Conservation (phyloP, 768 basidiomycete genomes). For the Tephrocybe sp. region DNA sequence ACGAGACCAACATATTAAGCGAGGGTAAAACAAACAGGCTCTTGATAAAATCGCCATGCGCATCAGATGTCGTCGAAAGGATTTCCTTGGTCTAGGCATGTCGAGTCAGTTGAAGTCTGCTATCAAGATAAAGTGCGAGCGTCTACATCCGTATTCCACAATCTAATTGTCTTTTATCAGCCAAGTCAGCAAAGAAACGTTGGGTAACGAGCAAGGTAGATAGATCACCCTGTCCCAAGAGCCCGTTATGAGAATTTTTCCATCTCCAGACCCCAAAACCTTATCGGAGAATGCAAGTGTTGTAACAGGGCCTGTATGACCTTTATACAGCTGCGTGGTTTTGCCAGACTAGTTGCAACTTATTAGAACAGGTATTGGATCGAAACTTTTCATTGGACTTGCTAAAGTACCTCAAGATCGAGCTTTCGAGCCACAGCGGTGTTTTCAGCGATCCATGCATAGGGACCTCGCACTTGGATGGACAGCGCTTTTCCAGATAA, state of each 20-base stretch:
- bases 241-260: constrained; percentile 73
- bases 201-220: not conserved
- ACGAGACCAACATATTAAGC: constrained; percentile 72
- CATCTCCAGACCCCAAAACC: constrained; percentile 35
- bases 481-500: constrained; percentile 75
- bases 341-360: constrained; percentile 68
- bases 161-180: constrained; percentile 71
- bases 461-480: constrained; percentile 59
- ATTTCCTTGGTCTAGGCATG: constrained; percentile 61
- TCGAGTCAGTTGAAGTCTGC: not conserved
- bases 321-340: constrained; percentile 72
- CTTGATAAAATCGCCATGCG: constrained; percentile 93
- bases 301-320: constrained; percentile 90
- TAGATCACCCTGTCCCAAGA: constrained; percentile 85
- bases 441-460: constrained; percentile 90
- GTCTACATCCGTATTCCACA: constrained; percentile 79
- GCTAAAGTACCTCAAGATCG: constrained; percentile 64
- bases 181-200: constrained; percentile 10
- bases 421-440: constrained; percentile 72
- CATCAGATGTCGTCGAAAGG: constrained; percentile 64
- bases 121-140: constrained; percentile 6
- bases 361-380: not conserved
- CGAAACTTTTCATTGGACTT: not conserved
- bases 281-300: constrained; percentile 67
- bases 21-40: constrained; percentile 69